Conservation (phyloP, 176 grass and related monocot species). For the Miscanthus lutarioriparius region DNA sequence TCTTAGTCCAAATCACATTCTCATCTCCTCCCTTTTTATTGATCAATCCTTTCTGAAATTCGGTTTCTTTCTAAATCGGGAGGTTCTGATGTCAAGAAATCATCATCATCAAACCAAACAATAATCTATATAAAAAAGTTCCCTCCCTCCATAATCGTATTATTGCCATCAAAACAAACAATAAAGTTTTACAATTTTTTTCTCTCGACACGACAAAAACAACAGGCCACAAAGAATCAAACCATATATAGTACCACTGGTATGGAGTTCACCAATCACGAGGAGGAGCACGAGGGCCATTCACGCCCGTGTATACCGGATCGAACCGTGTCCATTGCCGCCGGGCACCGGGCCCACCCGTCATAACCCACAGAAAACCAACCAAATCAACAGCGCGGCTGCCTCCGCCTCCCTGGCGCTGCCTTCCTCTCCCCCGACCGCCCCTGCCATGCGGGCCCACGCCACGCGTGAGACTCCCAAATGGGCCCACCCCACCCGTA, state of each 20-base stretch:
- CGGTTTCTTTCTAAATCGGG: too few relatives aligned
- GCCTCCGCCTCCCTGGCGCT: neutral
- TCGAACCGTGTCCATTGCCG: neutral
- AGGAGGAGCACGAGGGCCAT: neutral
- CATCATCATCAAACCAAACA: neutral
- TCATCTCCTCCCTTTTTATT: too few relatives aligned
- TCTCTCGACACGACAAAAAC: neutral
- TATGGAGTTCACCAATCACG: neutral
- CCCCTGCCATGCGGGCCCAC: slow-evolving; percentile 11
- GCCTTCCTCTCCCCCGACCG: neutral
- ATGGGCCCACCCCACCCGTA: neutral
- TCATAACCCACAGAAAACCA: neutral
- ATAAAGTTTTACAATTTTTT: too few relatives aligned
- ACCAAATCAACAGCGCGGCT: neutral
- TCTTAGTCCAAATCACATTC: too few relatives aligned
- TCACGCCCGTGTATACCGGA: neutral
- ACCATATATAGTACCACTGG: neutral
- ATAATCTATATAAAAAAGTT: neutral
- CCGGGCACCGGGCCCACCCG: neutral
- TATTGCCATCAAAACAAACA: neutral
- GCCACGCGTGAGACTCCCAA: slow-evolving; percentile 25
- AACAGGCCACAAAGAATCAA: neutral
- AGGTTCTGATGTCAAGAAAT: neutral
- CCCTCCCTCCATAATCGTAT: too few relatives aligned
- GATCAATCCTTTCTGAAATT: too few relatives aligned